Percentiles rank a stretch among this genome's conserved stretches.
These are phyloP conservation scores for Mycogone perniciosa DNA, from an alignment of 2,329 filamentous ascomycete genomes.

Conservation along the genomic window DNA sequence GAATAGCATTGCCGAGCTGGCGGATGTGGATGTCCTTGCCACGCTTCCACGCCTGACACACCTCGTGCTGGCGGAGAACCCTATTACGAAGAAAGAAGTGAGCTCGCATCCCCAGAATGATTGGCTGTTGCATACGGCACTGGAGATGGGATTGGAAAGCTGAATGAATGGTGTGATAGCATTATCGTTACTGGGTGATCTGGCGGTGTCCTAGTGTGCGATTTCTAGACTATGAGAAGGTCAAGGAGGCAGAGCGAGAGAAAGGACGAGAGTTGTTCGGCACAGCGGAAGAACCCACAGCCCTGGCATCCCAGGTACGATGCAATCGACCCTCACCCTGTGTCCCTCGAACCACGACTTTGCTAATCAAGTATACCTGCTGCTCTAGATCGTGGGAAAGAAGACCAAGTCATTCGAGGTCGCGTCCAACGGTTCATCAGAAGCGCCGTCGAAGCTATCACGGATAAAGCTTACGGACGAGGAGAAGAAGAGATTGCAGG, in stretches of 20 bases:
- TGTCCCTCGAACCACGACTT: no score
- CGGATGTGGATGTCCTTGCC: slow-evolving; percentile 76
- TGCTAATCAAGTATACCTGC: background rate
- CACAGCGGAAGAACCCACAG: slow-evolving; percentile 67
- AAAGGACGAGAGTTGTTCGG: slow-evolving; percentile 79
- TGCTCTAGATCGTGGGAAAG: slow-evolving; percentile 64
- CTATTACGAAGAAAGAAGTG: slow-evolving; percentile 88
- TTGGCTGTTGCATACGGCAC: slow-evolving; percentile 3
- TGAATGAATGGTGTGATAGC: slow-evolving; percentile 40
- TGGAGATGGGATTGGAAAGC: background rate
- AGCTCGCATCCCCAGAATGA: slow-evolving; percentile 24
- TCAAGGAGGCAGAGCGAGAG: slow-evolving; percentile 76
- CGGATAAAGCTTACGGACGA: slow-evolving; percentile 79
- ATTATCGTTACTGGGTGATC: slow-evolving; percentile 89
- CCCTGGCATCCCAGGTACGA: slow-evolving; percentile 64
- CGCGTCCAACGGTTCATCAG: slow-evolving; percentile 37
- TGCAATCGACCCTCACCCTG: background rate
- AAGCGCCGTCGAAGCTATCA: slow-evolving; percentile 56
- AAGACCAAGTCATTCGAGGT: slow-evolving; percentile 70
- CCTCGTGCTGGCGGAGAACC: slow-evolving; percentile 77
- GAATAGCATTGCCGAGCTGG: slow-evolving; percentile 77
- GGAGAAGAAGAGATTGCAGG: slow-evolving; percentile 79
- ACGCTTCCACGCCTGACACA: slow-evolving; percentile 67
- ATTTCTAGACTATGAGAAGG: slow-evolving; percentile 88
- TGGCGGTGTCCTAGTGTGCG: slow-evolving; percentile 80